These are phyloP conservation scores for Paracorniculantispora psalliotae DNA, from an alignment of 2,329 filamentous ascomycete species.

Conservation along the genomic window DNA sequence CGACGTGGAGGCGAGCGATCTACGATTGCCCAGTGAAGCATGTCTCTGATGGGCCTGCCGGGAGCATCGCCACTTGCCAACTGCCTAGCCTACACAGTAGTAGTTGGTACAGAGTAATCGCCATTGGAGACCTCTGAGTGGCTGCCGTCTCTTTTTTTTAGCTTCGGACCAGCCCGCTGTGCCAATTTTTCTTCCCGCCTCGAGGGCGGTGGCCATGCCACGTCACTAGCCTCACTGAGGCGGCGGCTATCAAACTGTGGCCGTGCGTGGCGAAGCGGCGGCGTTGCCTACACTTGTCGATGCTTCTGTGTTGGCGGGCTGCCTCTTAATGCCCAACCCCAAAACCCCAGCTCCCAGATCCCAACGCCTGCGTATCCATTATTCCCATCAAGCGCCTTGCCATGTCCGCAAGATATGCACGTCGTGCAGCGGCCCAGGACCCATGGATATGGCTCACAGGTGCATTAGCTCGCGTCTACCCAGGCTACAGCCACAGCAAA, in stretches of 20 bases:
- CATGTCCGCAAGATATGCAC: constrained; percentile 16
- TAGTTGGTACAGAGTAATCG: too few species aligned
- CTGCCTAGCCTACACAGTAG: neutral
- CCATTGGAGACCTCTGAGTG: neutral
- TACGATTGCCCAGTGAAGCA: constrained; percentile 6
- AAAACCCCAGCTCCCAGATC: constrained; percentile 15
- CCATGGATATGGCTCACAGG: neutral
- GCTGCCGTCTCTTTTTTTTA: neutral
- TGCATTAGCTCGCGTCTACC: constrained; percentile 1
- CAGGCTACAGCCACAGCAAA: neutral
- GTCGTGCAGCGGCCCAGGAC: constrained; percentile 8
- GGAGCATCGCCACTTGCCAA: neutral
- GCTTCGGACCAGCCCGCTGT: constrained; percentile 12
- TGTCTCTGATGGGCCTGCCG: constrained; percentile 1
- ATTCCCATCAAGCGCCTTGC: neutral
- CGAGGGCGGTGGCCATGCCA: constrained; percentile 30
- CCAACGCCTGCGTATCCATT: constrained; percentile 18
- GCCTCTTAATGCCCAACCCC: constrained; percentile 12
- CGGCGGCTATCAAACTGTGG: constrained; percentile 16
- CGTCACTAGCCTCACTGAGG: constrained; percentile 40
- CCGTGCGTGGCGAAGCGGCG: constrained; percentile 35
- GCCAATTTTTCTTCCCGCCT: neutral
- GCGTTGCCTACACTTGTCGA: neutral
- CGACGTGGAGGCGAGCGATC: neutral
- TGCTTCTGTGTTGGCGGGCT: constrained; percentile 5